These are phyloP conservation scores for Alternaria arbusti DNA, from an alignment of 2,329 filamentous ascomycete species.

Conservation along the genomic window DNA sequence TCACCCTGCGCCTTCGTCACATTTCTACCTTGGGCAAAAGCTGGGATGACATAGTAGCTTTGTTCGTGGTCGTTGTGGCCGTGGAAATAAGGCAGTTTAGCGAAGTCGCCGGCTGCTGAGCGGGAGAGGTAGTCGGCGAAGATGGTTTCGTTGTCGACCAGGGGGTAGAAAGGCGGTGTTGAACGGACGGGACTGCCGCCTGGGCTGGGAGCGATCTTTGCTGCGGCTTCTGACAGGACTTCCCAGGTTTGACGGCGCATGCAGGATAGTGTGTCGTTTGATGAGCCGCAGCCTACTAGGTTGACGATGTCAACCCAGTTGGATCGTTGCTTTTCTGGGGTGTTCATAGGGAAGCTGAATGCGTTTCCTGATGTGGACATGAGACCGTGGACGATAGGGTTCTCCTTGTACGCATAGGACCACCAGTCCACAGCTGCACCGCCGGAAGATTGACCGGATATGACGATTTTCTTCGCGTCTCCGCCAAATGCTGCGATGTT, in stretches of 20 bases:
- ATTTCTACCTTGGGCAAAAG: slow-evolving; percentile 24
- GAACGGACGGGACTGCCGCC: slow-evolving; percentile 24
- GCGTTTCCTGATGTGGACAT: slow-evolving; percentile 47
- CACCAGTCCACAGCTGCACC: slow-evolving; percentile 53
- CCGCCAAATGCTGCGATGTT: slow-evolving; percentile 62
- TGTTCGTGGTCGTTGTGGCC: slow-evolving; percentile 28
- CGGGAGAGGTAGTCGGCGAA: slow-evolving; percentile 28
- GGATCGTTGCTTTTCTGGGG: slow-evolving; percentile 11
- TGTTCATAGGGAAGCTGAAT: slow-evolving; percentile 26
- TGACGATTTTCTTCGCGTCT: slow-evolving; percentile 50
- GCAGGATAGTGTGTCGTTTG: slow-evolving; percentile 18
- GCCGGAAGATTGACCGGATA: slow-evolving; percentile 60
- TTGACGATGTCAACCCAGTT: slow-evolving; percentile 25
- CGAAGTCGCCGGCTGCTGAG: slow-evolving; percentile 14
- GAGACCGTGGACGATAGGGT: slow-evolving; percentile 57
- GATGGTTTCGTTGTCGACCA: slow-evolving; percentile 25
- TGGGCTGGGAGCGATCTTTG: slow-evolving; percentile 21
- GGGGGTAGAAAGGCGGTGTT: slow-evolving; percentile 23
- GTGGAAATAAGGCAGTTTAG: slow-evolving; percentile 23
- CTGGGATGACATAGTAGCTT: slow-evolving; percentile 28
- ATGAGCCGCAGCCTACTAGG: slow-evolving; percentile 19
- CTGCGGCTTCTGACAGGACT: slow-evolving; percentile 12
- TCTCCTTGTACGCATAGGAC: slow-evolving; percentile 53
- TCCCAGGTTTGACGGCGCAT: slow-evolving; percentile 23
- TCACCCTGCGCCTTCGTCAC: slow-evolving; percentile 18